Evolutionary conservation across 345 rosid genomes (phyloP), one percentile per base, ranked within the genome.

Genomic region (Jatropha curcas): DNA sequence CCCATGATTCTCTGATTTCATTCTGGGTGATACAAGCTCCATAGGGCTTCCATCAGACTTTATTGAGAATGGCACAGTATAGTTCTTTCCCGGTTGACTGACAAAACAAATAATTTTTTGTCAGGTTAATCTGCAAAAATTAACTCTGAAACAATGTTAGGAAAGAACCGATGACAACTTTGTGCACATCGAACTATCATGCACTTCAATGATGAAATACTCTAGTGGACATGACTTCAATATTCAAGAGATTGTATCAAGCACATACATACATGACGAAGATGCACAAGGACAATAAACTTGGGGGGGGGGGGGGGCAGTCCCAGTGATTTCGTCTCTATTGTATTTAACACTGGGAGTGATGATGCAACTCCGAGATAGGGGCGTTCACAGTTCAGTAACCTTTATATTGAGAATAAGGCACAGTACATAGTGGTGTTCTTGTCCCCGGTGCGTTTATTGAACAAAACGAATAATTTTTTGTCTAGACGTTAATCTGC

Each of bases 1-100:
- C 57, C 81, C 80, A 59, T 77, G 88, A 71, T 77, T 83, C 67
- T 86, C 96, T 45, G 86, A 17, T 68, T 80, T 86, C 78, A 88
- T 75, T 71, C 78, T 72, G 33, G 98, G 97, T 60, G 97, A 88
- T 45, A 86, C 84, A 83, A 86, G 88, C 70, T 87, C 95, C 81
- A 83, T 84, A 60, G 92, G 77, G 84, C 88, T 82, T 80, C 83
- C 70, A 55, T 88, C 92, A 50, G 80, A 86, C 78, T 84, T 91
- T 56, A 83, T 70, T 53, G 87, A 37, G 39, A 82, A 79, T 74
- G 87, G 82, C 62, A 81, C 43, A 67, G 75, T 69, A 77, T 78
- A 84, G 75, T 80, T 84, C 61, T 77, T 82, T 73, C 83, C 94
- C 50, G 82, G 75, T 70, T 86, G 89, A 75, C 97, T 89, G 84